Evolutionary conservation across 108 stramenopile genomes (phyloP).

Genomic region (Aurantiochytrium sp.): DNA sequence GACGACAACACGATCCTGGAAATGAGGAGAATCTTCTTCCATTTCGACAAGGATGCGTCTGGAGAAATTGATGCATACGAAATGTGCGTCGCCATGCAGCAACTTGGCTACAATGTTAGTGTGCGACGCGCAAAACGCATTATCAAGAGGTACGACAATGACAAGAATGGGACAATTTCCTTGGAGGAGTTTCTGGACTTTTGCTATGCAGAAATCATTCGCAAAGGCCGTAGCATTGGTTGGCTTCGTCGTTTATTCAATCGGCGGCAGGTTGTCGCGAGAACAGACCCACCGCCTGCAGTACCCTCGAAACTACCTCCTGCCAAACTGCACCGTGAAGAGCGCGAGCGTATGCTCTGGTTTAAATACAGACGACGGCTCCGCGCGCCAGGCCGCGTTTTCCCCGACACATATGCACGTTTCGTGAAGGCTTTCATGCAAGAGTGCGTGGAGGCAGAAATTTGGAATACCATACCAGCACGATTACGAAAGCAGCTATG

Average conservation of each 20-base stretch:
- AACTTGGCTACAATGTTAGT: neutral
- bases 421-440: neutral
- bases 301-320: neutral
- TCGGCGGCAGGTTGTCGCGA: neutral
- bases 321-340: neutral
- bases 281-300: neutral
- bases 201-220: neutral
- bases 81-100: slow-evolving; percentile 4
- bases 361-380: neutral
- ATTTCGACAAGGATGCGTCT: slow-evolving; percentile 47
- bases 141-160: neutral
- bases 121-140: neutral
- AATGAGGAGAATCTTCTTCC: slow-evolving; percentile 40
- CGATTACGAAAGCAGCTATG: neutral
- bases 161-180: neutral
- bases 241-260: neutral
- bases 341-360: neutral
- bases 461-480: neutral
- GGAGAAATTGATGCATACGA: slow-evolving; percentile 43
- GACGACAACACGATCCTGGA: slow-evolving; percentile 36
- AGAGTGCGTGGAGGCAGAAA: neutral
- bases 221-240: neutral
- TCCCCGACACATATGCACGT: neutral
- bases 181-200: neutral
- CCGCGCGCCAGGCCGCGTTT: neutral